Evolutionary conservation across 305 asterid species (phyloP), one percentile per base, ranked within the genome.

Genomic region (Nicotiana rustica): DNA sequence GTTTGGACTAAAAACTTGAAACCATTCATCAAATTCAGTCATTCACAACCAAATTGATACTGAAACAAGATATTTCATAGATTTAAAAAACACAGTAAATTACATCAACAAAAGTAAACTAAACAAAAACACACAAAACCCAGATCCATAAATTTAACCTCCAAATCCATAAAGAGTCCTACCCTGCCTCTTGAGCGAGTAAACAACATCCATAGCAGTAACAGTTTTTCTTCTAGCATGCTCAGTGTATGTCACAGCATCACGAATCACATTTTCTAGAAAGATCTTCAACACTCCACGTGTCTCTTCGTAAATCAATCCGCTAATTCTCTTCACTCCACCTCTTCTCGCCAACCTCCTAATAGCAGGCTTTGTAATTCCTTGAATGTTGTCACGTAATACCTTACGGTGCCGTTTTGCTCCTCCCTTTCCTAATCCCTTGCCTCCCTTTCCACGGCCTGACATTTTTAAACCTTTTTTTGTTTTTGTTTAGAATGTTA

Each of bases 361-460:
- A 41, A 86, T 86, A 0, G 85, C 89, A 10, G 89, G 87, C 84
- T 84, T 86, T 0, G 89, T 86, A 2, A 86, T 87, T 0, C 89
- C 89, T 49, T 87, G 89, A 12, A 87, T 87, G 77, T 87, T 87
- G 57, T 87, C 89, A 2, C 88, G 84, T 17, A 87, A 85, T 38
- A 87, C 88, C 62, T 87, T 87, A 6, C 86, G 86, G 31, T 87
- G 89, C 2, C 88, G 86, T 44, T 87, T 87, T 2, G 88, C 89
- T 59, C 89, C 89, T 13, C 89, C 89, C 79, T 84, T 84, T 13
- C 89, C 89, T 66, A 87, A 60, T 10, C 89, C 89, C 75, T 87
- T 87, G 25, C 88, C 89, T 18, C 87, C 88, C 85, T 87, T 87
- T 14, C 89, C 89, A 21, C 89, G 86, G 3, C 88, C 89, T 0